These are phyloP conservation scores for Pueraria montana DNA, from an alignment of 306 rosid species.

Conservation along the genomic window DNA sequence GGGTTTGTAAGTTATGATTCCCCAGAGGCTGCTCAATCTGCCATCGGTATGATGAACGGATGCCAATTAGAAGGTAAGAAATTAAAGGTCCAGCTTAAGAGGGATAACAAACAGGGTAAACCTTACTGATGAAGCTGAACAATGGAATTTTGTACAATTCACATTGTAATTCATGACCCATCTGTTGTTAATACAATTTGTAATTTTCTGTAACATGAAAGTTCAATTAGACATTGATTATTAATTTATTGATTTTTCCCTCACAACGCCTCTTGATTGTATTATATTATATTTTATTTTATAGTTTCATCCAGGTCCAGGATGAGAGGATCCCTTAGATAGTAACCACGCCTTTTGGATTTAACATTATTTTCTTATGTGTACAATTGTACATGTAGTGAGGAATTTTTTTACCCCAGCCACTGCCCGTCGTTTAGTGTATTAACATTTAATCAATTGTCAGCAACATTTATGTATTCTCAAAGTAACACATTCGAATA, in stretches of 20 bases:
- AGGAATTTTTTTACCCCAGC: not conserved
- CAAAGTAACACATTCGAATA: not conserved
- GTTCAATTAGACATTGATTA: slow-evolving; percentile 75
- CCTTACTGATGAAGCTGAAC: slow-evolving; percentile 75
- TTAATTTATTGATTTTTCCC: slow-evolving; percentile 95
- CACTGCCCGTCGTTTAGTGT: not conserved
- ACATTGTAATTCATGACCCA: slow-evolving; percentile 78
- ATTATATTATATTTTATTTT: slow-evolving; percentile 46
- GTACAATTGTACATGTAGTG: not conserved
- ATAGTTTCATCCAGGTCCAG: slow-evolving; percentile 60
- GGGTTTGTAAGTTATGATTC: slow-evolving; percentile 98
- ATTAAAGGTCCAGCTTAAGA: slow-evolving; percentile 98
- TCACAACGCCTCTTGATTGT: slow-evolving; percentile 59
- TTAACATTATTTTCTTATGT: not conserved
- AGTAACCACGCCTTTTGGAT: not conserved
- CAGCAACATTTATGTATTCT: not conserved
- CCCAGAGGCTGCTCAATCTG: slow-evolving; percentile 88
- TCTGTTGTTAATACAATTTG: slow-evolving; percentile 74
- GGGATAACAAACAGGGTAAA: slow-evolving; percentile 90
- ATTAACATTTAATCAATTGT: slow-evolving; percentile 10
- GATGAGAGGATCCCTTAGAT: slow-evolving; percentile 38
- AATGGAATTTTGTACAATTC: slow-evolving; percentile 60
- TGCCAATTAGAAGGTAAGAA: slow-evolving; percentile 93
- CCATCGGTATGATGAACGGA: slow-evolving; percentile 92
- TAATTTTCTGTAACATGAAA: slow-evolving; percentile 82